Evolutionary conservation across 2,329 filamentous ascomycete species (phyloP), one percentile per base, ranked within the genome.

Genomic region (Byssothecium circinans): DNA sequence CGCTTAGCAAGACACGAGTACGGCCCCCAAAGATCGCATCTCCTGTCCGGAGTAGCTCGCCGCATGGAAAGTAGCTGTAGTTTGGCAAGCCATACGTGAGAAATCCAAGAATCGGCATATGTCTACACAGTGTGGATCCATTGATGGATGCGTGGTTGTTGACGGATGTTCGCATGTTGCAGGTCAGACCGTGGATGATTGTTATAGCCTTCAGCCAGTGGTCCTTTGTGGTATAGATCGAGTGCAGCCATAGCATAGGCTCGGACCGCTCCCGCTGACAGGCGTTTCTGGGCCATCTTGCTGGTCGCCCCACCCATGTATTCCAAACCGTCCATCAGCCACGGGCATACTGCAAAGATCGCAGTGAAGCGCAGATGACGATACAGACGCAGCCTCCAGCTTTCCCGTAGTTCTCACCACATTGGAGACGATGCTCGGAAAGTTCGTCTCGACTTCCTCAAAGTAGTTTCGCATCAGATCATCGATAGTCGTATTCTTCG

Each of bases 321-420:
- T 79, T 52, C 82, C 80, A 60, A 88, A 84, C 3, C 83, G 84
- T 4, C 76, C 75, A 53, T 79, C 79, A 46, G 85, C 80, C 11
- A 91, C 75, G 27, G 82, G 81, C 71, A 87, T 82, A 41, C 82
- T 81, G 68, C 90, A 95, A 8, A 92, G 68, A 27, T 80, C 78
- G 61, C 90, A 95, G 8, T 47, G 42, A 8, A 55, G 53, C 17
- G 62, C 60, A n/a, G 48, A 51, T 10, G 45, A 38, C 6, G 57
- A 41, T 1, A 58, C 59, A 18, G 74, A 58, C 0, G 75, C 67
- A 20, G 82, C 73, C 37, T 84, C 77, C 33, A 97, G 78, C 72
- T 95, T 96, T 42, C 84, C 86, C n/a, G 88, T 86, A 27, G 92
- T 99, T 53, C 90, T 84, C 4, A 96, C 92, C 8, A 99, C 94